Percentiles rank a stretch among this genome's conserved stretches.
phyloP scores from a whole-genome alignment of 2,329 filamentous ascomycete species.

The Harringtonia aguacate region DNA sequence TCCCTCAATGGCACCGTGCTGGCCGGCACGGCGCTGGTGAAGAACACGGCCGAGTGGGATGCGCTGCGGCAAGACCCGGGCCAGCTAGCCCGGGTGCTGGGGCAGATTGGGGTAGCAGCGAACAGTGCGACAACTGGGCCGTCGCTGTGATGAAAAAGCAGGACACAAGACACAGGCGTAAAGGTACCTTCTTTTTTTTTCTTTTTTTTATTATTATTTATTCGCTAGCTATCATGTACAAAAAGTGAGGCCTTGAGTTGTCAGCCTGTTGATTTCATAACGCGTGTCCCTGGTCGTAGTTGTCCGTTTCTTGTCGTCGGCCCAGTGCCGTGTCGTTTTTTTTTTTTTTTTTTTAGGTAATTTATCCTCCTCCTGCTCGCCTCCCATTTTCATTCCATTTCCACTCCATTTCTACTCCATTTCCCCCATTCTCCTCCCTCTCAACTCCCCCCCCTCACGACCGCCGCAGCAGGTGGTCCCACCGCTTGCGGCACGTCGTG shows the following conservation, averaged over 20 bases:
- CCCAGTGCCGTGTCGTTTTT: background rate
- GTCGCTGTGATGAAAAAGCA: background rate
- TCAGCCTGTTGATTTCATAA: too few relatives aligned
- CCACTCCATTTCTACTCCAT: background rate
- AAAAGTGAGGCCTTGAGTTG: background rate
- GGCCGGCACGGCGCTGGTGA: conserved; percentile 53
- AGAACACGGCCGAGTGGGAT: conserved; percentile 47
- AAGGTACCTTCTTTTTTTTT: background rate
- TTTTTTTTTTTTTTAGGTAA: background rate
- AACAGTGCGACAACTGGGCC: background rate
- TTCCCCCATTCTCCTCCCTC: background rate
- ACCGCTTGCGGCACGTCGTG: conserved; percentile 48
- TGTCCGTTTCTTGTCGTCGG: background rate
- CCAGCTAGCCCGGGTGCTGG: conserved; percentile 28
- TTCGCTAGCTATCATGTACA: background rate
- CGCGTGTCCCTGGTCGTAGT: too few relatives aligned
- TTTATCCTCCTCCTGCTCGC: background rate
- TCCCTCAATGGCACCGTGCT: conserved; percentile 52
- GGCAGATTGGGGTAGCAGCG: conserved; percentile 24
- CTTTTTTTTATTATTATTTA: background rate
- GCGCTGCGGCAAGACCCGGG: conserved; percentile 30
- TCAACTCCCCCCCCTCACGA: background rate
- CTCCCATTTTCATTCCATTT: background rate
- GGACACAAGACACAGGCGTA: too few relatives aligned
- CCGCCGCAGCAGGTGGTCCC: conserved; percentile 34